Evolutionary conservation across 257 asterid species (phyloP), one percentile per base, ranked within the genome.

Genomic region (Handroanthus guayacan): DNA sequence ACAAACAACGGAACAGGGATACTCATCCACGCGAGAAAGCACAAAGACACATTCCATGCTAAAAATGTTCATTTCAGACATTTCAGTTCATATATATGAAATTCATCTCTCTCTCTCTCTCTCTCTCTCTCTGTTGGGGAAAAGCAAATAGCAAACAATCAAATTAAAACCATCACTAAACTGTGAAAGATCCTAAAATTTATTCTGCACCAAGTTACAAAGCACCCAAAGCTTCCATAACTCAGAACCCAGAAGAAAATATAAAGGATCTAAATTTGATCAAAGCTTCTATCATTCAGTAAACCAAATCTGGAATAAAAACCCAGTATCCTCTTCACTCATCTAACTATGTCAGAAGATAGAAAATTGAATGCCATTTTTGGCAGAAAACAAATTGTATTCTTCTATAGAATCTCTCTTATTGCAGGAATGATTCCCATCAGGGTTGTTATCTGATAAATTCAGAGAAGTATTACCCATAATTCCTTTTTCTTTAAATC

Each of bases 311-410:
- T 75, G 58, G 55, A 44, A 45, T 55, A 58, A 57, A 76, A 58
- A 31, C 9, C 48, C 14, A 60, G 67, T 41, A 67, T 9, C 11
- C n/a, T 80, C 85, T 82, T n/a, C 87, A 64, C 58, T 75, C 68
- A 63, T 57, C 78, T 74, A 57, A 72, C 75, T 66, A 83, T 58
- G 76, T 84, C 86, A 86, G 84, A 81, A 83, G 76, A 89, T 61
- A 2, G 92, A 82, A 82, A 89, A 89, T 72, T 84, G 79, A 11
- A 89, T 85, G 69, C 88, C 92, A 54, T 87, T 89, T 77, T 86
- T 81, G 58, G 89, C 81, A 16, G 95, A 89, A 86, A 89, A 89
- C 82, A 88, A 83, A 81, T 89, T 89, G 71, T 87, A 87, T 78
- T 89, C 92, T 81, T 87, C 89, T 10, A 87, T 41, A 13, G 82